Percentiles rank a stretch among this genome's conserved stretches.
Conservation (phyloP, 257 asterid species). For the Solanum sejunctum region DNA sequence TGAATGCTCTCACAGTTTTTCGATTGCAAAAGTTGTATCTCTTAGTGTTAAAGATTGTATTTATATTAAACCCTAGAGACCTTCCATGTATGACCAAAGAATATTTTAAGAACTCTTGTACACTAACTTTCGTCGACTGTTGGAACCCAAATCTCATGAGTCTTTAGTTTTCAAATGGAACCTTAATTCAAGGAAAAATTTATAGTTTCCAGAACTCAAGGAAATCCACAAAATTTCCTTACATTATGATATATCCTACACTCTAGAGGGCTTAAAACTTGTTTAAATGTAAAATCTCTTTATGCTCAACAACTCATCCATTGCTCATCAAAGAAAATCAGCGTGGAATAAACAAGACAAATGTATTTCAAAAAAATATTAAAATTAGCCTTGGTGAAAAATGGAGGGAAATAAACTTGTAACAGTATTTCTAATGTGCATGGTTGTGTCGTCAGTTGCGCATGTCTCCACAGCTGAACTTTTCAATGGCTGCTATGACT, state of each 20-base stretch:
- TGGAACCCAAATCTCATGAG: background rate
- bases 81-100: background rate
- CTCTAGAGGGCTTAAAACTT: background rate
- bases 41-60: no score
- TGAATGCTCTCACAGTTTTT: no score
- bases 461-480: background rate
- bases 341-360: background rate
- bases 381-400: background rate
- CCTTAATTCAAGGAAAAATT: background rate
- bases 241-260: background rate
- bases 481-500: background rate
- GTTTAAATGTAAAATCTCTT: background rate
- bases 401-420: constrained; percentile 2
- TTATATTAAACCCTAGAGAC: no score
- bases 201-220: background rate
- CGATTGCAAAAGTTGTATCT: no score
- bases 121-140: background rate
- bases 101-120: background rate
- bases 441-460: background rate
- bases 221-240: background rate
- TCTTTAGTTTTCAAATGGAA: background rate
- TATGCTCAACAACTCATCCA: background rate
- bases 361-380: background rate
- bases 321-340: background rate
- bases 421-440: constrained; percentile 1